These are phyloP conservation scores for Pleurotus tuoliensis DNA, from an alignment of 768 basidiomycete species.

Conservation along the genomic window DNA sequence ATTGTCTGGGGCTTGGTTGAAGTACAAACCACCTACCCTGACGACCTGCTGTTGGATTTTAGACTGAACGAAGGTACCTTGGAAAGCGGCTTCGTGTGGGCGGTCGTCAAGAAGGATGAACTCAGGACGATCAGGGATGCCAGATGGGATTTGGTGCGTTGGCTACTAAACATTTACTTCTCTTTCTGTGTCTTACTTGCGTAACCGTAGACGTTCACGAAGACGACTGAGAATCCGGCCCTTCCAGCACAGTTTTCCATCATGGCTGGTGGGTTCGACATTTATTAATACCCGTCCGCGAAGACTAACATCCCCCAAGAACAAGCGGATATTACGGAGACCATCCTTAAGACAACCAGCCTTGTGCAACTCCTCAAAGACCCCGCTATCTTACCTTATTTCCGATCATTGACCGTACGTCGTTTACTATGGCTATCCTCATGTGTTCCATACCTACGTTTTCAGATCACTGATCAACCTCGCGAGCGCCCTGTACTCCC, in stretches of 20 bases:
- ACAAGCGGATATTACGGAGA: constrained; percentile 82
- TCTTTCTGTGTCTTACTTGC: neutral
- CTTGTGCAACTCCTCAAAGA: constrained; percentile 59
- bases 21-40: constrained; percentile 65
- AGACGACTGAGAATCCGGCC: constrained; percentile 59
- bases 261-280: constrained; percentile 58
- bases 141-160: constrained; percentile 84
- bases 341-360: constrained; percentile 55
- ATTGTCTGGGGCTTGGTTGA: constrained; percentile 63
- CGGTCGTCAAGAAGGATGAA: constrained; percentile 76
- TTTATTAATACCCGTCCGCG: constrained; percentile 4
- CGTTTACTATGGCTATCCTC: constrained; percentile 5
- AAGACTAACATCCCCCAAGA: constrained; percentile 38
- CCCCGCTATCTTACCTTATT: constrained; percentile 65
- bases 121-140: constrained; percentile 61
- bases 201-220: constrained; percentile 69
- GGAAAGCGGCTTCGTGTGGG: constrained; percentile 75
- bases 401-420: constrained; percentile 81
- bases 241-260: constrained; percentile 63
- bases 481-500: constrained; percentile 58
- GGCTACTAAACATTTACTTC: neutral
- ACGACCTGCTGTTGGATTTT: constrained; percentile 78
- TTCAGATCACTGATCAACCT: constrained; percentile 82
- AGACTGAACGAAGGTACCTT: constrained; percentile 53
- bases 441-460: constrained; percentile 6